Evolutionary conservation across 352 stramenopile genomes (phyloP).

Genomic region (Albugo candida): DNA sequence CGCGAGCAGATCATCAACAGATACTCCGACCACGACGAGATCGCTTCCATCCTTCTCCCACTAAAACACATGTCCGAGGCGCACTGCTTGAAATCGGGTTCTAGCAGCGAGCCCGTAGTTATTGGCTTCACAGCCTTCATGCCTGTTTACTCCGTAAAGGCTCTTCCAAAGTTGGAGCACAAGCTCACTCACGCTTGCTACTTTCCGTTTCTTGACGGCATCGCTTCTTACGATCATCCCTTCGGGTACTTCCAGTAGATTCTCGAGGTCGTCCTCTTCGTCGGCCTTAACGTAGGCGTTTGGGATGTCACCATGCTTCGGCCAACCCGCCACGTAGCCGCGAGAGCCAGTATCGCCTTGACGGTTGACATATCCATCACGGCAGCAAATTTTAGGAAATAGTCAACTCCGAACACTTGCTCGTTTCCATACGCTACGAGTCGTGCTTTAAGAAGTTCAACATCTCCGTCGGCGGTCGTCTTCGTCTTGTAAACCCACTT

Average conservation of each 20-base stretch:
- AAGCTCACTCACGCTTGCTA: too few species aligned
- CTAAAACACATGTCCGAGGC: background rate
- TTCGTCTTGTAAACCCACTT: constrained; percentile 6
- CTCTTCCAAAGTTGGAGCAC: background rate
- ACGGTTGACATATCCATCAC: constrained; percentile 1
- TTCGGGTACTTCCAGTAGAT: too few species aligned
- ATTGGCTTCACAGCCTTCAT: background rate
- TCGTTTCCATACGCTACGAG: constrained; percentile 2
- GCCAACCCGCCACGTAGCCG: background rate
- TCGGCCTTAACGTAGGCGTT: background rate
- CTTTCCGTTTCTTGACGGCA: too few species aligned
- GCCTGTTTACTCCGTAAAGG: constrained; percentile 6
- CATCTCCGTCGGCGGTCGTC: background rate
- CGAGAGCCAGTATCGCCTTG: constrained; percentile 1
- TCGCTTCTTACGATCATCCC: too few species aligned
- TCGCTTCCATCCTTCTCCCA: background rate
- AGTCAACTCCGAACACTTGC: constrained; percentile 4
- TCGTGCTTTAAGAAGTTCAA: constrained; percentile 5
- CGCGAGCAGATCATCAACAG: background rate
- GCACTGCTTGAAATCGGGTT: background rate
- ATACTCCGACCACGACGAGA: background rate
- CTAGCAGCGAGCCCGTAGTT: constrained; percentile 1
- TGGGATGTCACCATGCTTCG: background rate
- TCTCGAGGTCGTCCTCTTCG: too few species aligned
- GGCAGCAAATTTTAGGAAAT: background rate